Base-by-base conservation (phyloP, 2,329 filamentous ascomycete species). In the Fusarium poae region DNA sequence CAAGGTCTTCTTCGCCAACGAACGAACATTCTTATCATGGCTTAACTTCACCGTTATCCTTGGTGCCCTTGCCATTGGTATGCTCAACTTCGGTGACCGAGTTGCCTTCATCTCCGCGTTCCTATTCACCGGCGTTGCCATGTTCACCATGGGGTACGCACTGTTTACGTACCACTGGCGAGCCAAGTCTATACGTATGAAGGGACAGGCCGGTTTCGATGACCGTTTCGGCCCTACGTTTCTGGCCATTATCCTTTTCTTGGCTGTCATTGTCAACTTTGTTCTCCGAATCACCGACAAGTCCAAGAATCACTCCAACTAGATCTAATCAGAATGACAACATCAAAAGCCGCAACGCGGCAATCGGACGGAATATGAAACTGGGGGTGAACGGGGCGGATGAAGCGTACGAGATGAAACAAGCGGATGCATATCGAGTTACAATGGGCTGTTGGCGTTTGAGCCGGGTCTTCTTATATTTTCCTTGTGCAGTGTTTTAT, bases 1-100 rank as follows among this genome's bases (percentile, higher is more conserved):
- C 76, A 99, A 99, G 83, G 96, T 99, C 85, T 99, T 98, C 89
- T 99, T 99, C 86, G 96, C 96, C 83, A 99, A 99, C 86, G 96
- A 99, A 84, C 93, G 96, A 69, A 99, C 96, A 68, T 99, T 99
- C 80, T 90, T 99, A 77, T 97, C 94, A 82, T 99, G 96, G 96
- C 92, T 99, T 77, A 99, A 99, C 88, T 98, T 98, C 86, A 97
- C 94, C 80, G 94, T 99, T 77, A 95, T 99, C 81, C 92, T 99
- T 66, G 96, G 96, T 77, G 96, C 96, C 69, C 90, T 99, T 51
- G 95, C 96, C 72, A 93, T 99, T 74, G 96, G 96, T 74, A 94
- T 99, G 78, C 90, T 99, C 76, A 99, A 99, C 85, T 99, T 99
- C 76, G 96, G 96, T 78, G 96, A 99, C 82, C 90, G 90, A 70